Evolutionary conservation across 305 asterid genomes (phyloP).

Genomic region (Fraxinus baroniana): DNA sequence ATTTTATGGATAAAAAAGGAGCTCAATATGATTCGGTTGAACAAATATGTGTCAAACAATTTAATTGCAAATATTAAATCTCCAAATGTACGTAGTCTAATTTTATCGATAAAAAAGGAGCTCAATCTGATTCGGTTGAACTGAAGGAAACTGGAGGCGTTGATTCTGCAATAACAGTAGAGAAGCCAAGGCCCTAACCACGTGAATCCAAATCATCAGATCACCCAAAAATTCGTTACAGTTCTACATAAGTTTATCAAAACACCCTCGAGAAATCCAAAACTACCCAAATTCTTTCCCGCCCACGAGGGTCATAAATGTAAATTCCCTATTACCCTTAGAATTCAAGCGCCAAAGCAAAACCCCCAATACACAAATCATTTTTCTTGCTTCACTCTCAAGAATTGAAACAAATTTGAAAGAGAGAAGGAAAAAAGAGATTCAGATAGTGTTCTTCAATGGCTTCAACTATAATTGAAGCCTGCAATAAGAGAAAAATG

Average conservation of each 20-base stretch:
- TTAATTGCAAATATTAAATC: too few species aligned
- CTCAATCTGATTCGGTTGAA: background rate
- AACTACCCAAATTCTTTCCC: slow-evolving; percentile 28
- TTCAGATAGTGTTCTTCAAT: slow-evolving; percentile 25
- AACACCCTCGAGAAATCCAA: slow-evolving; percentile 14
- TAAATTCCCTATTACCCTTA: background rate
- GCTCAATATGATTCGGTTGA: background rate
- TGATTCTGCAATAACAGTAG: background rate
- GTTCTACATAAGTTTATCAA: background rate
- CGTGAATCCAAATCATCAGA: background rate
- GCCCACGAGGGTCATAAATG: slow-evolving; percentile 30
- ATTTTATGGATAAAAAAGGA: too few species aligned
- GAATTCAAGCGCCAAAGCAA: slow-evolving; percentile 42
- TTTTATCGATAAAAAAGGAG: too few species aligned
- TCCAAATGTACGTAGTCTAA: too few species aligned
- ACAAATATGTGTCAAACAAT: background rate
- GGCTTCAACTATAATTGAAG: slow-evolving; percentile 40
- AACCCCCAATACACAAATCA: background rate
- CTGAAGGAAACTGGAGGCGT: background rate
- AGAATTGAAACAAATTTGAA: slow-evolving; percentile 11
- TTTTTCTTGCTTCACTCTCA: slow-evolving; percentile 10
- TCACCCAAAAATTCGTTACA: background rate
- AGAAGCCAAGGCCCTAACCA: background rate
- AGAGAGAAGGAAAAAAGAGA: background rate
- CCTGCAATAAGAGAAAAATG: slow-evolving; percentile 37